Conservation (phyloP, 2,329 filamentous ascomycete genomes). For the Penicillium sp. region DNA sequence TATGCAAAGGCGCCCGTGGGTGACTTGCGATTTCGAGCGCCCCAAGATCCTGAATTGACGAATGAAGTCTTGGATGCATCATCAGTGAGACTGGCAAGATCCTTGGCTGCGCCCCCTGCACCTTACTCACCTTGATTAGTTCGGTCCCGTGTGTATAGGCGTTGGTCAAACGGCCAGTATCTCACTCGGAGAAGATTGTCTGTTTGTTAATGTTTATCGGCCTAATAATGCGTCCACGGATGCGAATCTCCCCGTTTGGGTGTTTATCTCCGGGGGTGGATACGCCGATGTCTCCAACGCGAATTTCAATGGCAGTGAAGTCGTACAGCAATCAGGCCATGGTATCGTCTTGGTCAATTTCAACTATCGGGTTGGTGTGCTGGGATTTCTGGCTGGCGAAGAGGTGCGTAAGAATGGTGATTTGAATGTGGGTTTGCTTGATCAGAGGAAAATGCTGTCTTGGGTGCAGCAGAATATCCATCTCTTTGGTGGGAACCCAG, state of each 20-base stretch:
- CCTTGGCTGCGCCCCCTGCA: neutral
- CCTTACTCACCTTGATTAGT: conserved; percentile 13
- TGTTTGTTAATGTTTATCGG: conserved; percentile 36
- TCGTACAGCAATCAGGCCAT: conserved; percentile 56
- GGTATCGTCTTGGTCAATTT: conserved; percentile 67
- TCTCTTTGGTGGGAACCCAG: conserved; percentile 58
- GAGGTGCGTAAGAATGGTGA: conserved; percentile 56
- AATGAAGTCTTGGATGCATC: conserved; percentile 50
- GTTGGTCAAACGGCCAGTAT: conserved; percentile 63
- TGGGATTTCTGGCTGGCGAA: conserved; percentile 62
- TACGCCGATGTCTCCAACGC: conserved; percentile 53
- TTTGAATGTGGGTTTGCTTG: conserved; percentile 63
- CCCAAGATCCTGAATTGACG: conserved; percentile 54
- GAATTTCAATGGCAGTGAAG: conserved; percentile 58
- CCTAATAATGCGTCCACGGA: conserved; percentile 27
- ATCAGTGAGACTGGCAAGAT: conserved; percentile 37
- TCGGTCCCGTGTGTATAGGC: conserved; percentile 59
- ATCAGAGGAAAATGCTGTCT: conserved; percentile 60
- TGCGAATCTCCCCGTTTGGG: conserved; percentile 62
- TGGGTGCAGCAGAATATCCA: conserved; percentile 63
- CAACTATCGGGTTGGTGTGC: conserved; percentile 67
- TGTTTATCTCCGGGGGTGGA: conserved; percentile 59
- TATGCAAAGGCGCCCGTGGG: conserved; percentile 67
- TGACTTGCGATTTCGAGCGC: conserved; percentile 62
- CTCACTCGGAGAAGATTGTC: conserved; percentile 41